These are phyloP conservation scores for Rhododendron griersonianum DNA, from an alignment of 148 eudicot genomes.

Conservation along the genomic window DNA sequence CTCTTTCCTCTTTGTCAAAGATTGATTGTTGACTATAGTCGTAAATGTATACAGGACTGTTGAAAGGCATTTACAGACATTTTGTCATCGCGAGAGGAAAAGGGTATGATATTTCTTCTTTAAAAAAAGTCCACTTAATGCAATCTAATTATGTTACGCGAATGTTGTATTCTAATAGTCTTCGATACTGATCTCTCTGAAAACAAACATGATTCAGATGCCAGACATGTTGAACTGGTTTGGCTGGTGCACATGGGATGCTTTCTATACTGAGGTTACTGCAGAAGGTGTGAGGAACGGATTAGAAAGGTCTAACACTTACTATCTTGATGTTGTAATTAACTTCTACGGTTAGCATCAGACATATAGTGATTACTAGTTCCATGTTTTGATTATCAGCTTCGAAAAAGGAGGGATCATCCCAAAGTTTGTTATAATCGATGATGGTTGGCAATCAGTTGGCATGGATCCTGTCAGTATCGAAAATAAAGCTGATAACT, in stretches of 20 bases:
- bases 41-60: constrained; percentile 46
- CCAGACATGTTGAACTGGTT: constrained; percentile 89
- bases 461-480: constrained; percentile 60
- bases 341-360: background rate
- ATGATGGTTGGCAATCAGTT: constrained; percentile 93
- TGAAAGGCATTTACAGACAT: constrained; percentile 75
- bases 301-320: constrained; percentile 47
- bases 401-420: constrained; percentile 61
- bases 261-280: constrained; percentile 75
- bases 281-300: constrained; percentile 73
- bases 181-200: background rate
- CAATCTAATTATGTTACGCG: background rate
- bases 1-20: background rate
- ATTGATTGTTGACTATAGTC: background rate
- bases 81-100: constrained; percentile 78
- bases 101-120: constrained; percentile 35
- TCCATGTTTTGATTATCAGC: constrained; percentile 27
- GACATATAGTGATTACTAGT: background rate
- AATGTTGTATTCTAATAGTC: background rate
- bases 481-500: constrained; percentile 45
- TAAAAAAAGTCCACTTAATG: background rate
- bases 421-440: constrained; percentile 85
- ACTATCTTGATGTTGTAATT: background rate
- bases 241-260: constrained; percentile 99
- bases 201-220: constrained; percentile 41